Base-by-base conservation (phyloP, 148 eudicot genomes). In the Cornus controversa region DNA sequence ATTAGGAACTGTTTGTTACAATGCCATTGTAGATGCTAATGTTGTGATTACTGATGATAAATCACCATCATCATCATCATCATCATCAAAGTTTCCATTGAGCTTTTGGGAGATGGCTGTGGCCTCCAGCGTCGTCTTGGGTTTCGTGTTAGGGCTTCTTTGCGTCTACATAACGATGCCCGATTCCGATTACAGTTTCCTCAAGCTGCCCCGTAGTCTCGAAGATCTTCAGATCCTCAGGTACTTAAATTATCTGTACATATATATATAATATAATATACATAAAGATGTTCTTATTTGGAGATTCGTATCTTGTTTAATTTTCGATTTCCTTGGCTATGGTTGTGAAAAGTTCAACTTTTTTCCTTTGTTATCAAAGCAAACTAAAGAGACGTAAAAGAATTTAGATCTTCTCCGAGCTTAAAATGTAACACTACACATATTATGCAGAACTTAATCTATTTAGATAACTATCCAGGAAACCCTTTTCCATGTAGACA, bases 151-250 rank as follows among this genome's bases (percentile, higher is more conserved):
- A 1, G 93, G 94, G 71, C 89, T 95, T 75, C 60, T 83, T 37
- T 87, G 89, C 66, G 91, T 95, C 75, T 95, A 93, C 76, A 78
- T 91, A 3, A 95, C 99, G 60, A 81, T 95, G 93, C 99, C 99
- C 6, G 88, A 86, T 64, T 93, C 97, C 63, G 99, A 95, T 89
- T 95, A 95, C 84, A 91, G 94, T 84, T 95, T 95, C 87, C 96
- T 95, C 70, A 95, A 95, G 87, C 87, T 95, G 45, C 99, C 99
- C 65, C 90, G 87, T 31, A 84, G 75, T 66, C 88, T 93, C 29
- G 82, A 93, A 72, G 99, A 95, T 75, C 85, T 95, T 73, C 97
- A 90, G 76, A 85, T 93, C 76, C 93, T 95, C 72, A 89, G 90
- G 99, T 95, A 85, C 10, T 57, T 20, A 1, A 8, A 25, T 37